Evolutionary conservation across 2,329 filamentous ascomycete genomes (phyloP), one percentile per base, ranked within the genome.

Genomic region (Botryosphaeria dothidea): DNA sequence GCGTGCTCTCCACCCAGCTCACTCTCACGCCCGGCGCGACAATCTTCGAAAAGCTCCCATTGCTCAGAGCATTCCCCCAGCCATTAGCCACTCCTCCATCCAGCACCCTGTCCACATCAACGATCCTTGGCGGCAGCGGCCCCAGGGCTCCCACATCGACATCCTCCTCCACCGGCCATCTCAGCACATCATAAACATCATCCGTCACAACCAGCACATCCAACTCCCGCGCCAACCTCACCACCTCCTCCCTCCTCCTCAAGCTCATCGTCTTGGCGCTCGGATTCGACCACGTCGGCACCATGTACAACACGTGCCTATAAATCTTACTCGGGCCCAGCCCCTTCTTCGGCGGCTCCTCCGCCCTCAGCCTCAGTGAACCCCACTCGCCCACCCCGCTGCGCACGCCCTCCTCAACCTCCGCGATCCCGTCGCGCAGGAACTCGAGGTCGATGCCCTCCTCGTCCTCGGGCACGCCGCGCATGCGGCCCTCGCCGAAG

Each of bases 181-280:
- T 90, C 4, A 98, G 82, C 69, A 94, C 90, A 75, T 98, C 94
- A 74, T 98, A 98, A 8, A 98, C 93, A 75, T 98, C 95, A 78
- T 98, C 94, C 57, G 87, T 87, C 29, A 97, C 84, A 62, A 97
- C 78, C 19, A 98, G 83, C 6, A 92, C 92, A 75, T 98, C 89
- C 74, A 90, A 87, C 66, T 88, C 82, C 64, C 94, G 85, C 0
- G 94, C 94, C 5, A 97, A 78, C 15, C 82, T 80, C 23, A 98
- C 88, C 3, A 98, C 83, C 11, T 81, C 81, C 68, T 88, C 80
- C 3, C 95, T 86, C 27, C 90, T 85, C 19, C 78, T 74, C 3
- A 92, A 76, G 13, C 88, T 88, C 88, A 96, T 94, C 3, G 91
- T 93, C 73, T 90, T 90, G 31, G 90, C 92, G 0, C 91, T 93